Evolutionary conservation across 352 stramenopile genomes (phyloP).

Genomic region (Phytophthora citricola): DNA sequence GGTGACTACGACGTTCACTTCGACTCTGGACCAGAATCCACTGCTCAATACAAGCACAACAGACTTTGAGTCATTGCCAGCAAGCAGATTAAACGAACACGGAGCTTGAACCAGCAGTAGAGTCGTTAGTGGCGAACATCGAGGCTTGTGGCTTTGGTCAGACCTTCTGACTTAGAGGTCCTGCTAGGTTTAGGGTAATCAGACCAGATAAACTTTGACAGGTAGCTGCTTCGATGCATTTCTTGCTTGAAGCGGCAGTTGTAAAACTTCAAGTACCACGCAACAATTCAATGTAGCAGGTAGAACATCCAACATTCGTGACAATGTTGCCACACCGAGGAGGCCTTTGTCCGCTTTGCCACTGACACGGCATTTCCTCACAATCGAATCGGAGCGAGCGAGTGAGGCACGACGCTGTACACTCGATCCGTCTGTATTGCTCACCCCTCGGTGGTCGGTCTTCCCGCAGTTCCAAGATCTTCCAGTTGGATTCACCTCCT

Average conservation of each 20-base stretch:
- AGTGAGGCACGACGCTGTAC: slow-evolving; percentile 6
- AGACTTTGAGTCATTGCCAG: neutral
- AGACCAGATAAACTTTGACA: slow-evolving; percentile 8
- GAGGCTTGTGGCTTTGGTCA: too few species aligned
- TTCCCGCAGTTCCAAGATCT: neutral
- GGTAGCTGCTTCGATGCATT: neutral
- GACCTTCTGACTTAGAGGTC: too few species aligned
- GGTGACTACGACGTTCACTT: neutral
- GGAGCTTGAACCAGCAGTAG: slow-evolving; percentile 10
- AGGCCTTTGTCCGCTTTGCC: neutral
- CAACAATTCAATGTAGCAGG: neutral
- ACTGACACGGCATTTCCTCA: slow-evolving; percentile 6
- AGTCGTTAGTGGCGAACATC: neutral
- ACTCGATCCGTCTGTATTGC: neutral
- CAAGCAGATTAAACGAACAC: neutral
- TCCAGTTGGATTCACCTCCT: too few species aligned
- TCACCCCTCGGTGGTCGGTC: slow-evolving; percentile 5
- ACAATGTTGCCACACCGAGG: slow-evolving; percentile 3
- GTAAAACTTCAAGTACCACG: slow-evolving; percentile 1
- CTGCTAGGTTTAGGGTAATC: neutral
- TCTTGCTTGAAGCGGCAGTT: neutral
- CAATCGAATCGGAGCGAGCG: slow-evolving; percentile 13
- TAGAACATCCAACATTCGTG: slow-evolving; percentile 8
- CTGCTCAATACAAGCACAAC: neutral
- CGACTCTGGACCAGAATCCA: slow-evolving; percentile 17